Conservation (phyloP, 306 rosid species). For the Quercus wislizeni region DNA sequence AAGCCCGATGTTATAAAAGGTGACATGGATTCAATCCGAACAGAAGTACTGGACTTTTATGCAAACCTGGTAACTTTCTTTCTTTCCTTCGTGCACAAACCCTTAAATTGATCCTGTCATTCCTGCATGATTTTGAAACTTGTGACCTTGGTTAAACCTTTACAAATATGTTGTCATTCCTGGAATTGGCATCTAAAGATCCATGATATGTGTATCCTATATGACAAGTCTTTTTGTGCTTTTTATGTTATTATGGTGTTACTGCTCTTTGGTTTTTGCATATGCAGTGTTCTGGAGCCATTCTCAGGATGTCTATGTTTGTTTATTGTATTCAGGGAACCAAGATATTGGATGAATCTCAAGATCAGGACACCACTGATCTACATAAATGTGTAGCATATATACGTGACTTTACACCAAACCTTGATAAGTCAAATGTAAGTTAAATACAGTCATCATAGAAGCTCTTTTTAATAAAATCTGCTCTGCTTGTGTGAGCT, state of each 20-base stretch:
- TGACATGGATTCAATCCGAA: constrained; percentile 85
- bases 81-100: not conserved
- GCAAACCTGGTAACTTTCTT: constrained; percentile 42
- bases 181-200: not conserved
- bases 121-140: not conserved
- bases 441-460: constrained; percentile 27
- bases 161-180: not conserved
- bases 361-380: constrained; percentile 96
- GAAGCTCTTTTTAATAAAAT: not conserved
- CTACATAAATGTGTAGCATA: constrained; percentile 80
- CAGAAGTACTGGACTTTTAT: constrained; percentile 76
- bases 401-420: constrained; percentile 44
- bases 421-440: constrained; percentile 54
- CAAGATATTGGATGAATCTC: constrained; percentile 64
- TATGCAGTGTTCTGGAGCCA: constrained; percentile 8
- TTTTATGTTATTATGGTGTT: not conserved
- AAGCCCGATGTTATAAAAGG: constrained; percentile 91
- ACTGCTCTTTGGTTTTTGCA: not conserved
- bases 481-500: constrained; percentile 1
- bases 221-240: not conserved
- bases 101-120: not conserved
- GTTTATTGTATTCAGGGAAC: constrained; percentile 67
- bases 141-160: not conserved
- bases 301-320: constrained; percentile 28
- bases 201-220: not conserved